Conservation (phyloP, 495 filamentous ascomycete species). For the Wilcoxina mikolae region DNA sequence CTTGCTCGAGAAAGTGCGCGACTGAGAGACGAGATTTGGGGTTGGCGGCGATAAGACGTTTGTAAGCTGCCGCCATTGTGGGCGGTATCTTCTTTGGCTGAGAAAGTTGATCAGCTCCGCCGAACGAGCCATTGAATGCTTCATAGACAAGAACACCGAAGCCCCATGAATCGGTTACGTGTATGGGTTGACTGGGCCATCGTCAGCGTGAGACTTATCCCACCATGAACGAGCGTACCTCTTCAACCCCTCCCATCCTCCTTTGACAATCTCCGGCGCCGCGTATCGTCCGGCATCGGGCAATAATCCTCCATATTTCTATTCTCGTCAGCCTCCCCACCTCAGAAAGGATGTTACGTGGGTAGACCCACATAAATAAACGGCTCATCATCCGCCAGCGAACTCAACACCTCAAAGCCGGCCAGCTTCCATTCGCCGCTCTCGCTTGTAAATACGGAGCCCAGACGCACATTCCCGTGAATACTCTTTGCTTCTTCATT, state of each 20-base stretch:
- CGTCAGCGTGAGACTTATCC: neutral
- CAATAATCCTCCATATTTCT: slow-evolving; percentile 75
- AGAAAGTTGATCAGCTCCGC: slow-evolving; percentile 55
- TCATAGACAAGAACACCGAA: slow-evolving; percentile 77
- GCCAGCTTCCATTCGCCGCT: slow-evolving; percentile 96
- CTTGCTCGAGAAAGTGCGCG: slow-evolving; percentile 78
- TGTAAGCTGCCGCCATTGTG: slow-evolving; percentile 77
- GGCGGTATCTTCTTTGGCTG: slow-evolving; percentile 78
- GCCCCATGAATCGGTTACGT: slow-evolving; percentile 72
- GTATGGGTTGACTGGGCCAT: slow-evolving; percentile 45
- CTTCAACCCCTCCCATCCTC: slow-evolving; percentile 78
- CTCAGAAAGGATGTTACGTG: neutral
- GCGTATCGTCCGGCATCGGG: slow-evolving; percentile 70
- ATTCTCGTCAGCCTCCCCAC: slow-evolving; percentile 9
- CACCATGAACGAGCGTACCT: slow-evolving; percentile 16
- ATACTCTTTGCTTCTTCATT: slow-evolving; percentile 84
- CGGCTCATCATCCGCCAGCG: slow-evolving; percentile 85
- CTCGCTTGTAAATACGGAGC: slow-evolving; percentile 79
- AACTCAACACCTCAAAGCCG: slow-evolving; percentile 85
- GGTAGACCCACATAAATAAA: slow-evolving; percentile 69
- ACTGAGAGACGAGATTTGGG: slow-evolving; percentile 76
- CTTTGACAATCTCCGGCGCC: slow-evolving; percentile 70
- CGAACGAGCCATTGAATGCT: slow-evolving; percentile 64
- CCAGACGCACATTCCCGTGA: slow-evolving; percentile 69
- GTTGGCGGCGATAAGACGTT: slow-evolving; percentile 70